A percentile compares a stretch with the other conserved stretches of the same genome.
Evolutionary conservation across 495 filamentous ascomycete species (phyloP).

Genomic region (Corynascus novoguineensis): DNA sequence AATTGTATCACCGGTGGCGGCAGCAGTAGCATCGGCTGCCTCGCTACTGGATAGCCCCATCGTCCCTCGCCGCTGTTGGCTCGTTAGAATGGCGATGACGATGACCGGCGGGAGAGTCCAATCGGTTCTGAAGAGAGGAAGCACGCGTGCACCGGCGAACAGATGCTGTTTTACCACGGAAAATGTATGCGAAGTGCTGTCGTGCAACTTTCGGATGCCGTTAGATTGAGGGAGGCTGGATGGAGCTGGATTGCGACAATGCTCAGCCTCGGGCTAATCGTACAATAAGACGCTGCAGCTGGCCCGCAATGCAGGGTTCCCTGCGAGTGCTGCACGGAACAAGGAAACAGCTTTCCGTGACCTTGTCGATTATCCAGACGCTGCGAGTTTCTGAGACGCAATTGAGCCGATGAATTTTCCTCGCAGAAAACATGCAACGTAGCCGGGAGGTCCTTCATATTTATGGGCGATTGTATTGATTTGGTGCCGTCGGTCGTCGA

Average conservation of each 20-base stretch:
- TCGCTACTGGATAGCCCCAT: neutral
- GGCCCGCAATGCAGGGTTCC: neutral
- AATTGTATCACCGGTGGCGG: conserved; percentile 4
- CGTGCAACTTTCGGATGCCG: neutral
- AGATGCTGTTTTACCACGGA: neutral
- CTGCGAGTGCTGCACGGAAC: neutral
- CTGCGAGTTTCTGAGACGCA: no score
- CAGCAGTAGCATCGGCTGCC: neutral
- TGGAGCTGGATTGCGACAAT: neutral
- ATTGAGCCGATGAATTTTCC: no score
- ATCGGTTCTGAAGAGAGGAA: neutral
- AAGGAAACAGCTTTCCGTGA: neutral
- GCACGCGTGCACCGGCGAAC: neutral
- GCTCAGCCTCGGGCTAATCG: neutral
- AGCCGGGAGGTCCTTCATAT: no score
- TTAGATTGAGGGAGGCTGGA: neutral
- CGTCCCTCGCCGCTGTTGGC: neutral
- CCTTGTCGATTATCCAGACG: neutral
- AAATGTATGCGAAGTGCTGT: neutral
- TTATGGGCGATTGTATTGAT: no score
- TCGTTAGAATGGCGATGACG: neutral
- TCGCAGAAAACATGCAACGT: no score
- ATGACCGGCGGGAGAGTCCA: neutral
- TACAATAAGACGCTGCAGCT: no score
- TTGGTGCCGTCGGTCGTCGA: no score